These are phyloP conservation scores for Neoboletus subvelutipes DNA, from an alignment of 768 basidiomycete genomes.

Conservation along the genomic window DNA sequence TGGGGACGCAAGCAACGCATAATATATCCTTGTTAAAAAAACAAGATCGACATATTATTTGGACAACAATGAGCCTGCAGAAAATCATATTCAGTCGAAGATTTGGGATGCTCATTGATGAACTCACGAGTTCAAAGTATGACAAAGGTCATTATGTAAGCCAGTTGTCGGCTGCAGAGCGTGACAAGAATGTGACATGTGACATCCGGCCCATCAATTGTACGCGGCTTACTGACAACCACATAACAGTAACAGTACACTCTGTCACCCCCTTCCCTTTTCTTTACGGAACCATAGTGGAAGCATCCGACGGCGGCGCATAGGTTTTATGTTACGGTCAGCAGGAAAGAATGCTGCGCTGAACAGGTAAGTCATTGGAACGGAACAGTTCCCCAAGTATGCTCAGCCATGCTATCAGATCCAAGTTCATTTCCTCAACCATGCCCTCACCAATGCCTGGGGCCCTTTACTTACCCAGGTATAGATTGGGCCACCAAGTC, in stretches of 20 bases:
- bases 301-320: constrained; percentile 7
- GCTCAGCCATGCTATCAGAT: constrained; percentile 16
- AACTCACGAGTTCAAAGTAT: too few species aligned
- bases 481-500: neutral
- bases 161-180: neutral
- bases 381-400: neutral
- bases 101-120: too few species aligned
- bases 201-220: neutral
- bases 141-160: neutral
- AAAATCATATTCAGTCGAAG: neutral
- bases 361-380: constrained; percentile 34
- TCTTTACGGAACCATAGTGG: constrained; percentile 9
- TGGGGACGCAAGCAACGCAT: too few species aligned
- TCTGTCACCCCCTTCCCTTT: neutral
- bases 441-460: neutral
- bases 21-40: neutral
- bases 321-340: constrained; percentile 40
- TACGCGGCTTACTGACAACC: neutral
- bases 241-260: neutral
- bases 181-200: constrained; percentile 12
- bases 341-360: constrained; percentile 38
- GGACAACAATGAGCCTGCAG: neutral
- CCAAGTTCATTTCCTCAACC: constrained; percentile 15
- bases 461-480: neutral
- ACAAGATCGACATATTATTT: neutral